Conservation (phyloP, 805 yeast genomes). For the Schwanniomyces occidentalis region DNA sequence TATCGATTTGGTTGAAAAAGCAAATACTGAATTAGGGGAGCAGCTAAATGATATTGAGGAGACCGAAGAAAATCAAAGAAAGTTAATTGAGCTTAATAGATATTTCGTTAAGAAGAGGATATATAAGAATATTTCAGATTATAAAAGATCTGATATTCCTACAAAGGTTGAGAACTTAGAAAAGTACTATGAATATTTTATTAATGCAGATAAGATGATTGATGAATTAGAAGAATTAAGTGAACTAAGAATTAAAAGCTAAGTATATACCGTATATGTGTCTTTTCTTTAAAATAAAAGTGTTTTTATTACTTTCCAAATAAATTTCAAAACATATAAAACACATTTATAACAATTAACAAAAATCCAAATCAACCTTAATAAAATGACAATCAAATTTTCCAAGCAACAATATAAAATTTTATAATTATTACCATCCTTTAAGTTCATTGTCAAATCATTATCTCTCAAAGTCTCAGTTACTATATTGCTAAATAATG, state of each 20-base stretch:
- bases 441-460: slow-evolving; percentile 20
- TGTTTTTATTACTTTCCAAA: slow-evolving; percentile 21
- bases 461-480: slow-evolving; percentile 10
- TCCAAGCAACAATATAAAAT: slow-evolving; percentile 49
- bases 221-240: slow-evolving; percentile 17
- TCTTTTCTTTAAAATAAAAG: too few relatives aligned
- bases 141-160: not conserved
- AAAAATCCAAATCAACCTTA: slow-evolving; percentile 58
- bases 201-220: slow-evolving; percentile 25
- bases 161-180: slow-evolving; percentile 1
- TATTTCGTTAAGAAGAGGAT: slow-evolving; percentile 16
- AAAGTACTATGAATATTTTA: slow-evolving; percentile 15
- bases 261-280: too few relatives aligned
- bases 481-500: slow-evolving; percentile 29
- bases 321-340: slow-evolving; percentile 18
- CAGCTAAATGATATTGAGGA: slow-evolving; percentile 3
- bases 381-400: slow-evolving; percentile 48
- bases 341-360: slow-evolving; percentile 47
- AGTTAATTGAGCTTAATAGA: too few relatives aligned
- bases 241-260: slow-evolving; percentile 8
- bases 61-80: slow-evolving; percentile 6
- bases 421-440: slow-evolving; percentile 35
- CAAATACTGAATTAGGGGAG: not conserved
- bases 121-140: not conserved
- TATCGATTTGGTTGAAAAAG: slow-evolving; percentile 9